A percentile compares a stretch with the other conserved stretches of the same genome.
These are phyloP conservation scores for Porodaedalea pini DNA, from an alignment of 1,284 basidiomycete species.

Conservation along the genomic window DNA sequence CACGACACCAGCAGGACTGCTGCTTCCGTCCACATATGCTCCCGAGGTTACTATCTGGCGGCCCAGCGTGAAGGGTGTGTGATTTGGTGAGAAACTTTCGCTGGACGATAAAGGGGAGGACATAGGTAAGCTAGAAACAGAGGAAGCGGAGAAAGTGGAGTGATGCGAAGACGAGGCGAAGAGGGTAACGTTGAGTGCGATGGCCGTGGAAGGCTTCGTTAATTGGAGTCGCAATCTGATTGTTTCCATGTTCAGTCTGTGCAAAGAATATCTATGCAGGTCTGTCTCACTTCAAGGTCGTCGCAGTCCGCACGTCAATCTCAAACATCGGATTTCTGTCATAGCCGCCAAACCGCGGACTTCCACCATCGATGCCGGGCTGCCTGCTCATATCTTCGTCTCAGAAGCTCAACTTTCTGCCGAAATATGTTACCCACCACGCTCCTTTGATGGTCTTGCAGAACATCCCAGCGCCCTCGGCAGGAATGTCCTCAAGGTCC, in stretches of 20 bases:
- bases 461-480: slow-evolving; percentile 93
- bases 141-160: background rate
- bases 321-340: slow-evolving; percentile 66
- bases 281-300: slow-evolving; percentile 55
- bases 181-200: slow-evolving; percentile 59
- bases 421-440: slow-evolving; percentile 50
- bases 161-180: slow-evolving; percentile 37
- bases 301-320: slow-evolving; percentile 49
- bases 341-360: slow-evolving; percentile 62
- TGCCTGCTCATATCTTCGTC: slow-evolving; percentile 39
- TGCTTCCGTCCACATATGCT: slow-evolving; percentile 59
- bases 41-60: slow-evolving; percentile 66
- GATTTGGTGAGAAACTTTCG: background rate
- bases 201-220: slow-evolving; percentile 38
- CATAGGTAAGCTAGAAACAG: background rate
- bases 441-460: slow-evolving; percentile 57
- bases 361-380: slow-evolving; percentile 53
- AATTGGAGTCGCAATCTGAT: slow-evolving; percentile 66
- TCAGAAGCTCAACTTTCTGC: background rate
- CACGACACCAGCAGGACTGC: slow-evolving; percentile 60
- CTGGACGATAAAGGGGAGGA: slow-evolving; percentile 9
- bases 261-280: background rate
- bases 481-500: slow-evolving; percentile 73
- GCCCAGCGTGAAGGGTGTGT: slow-evolving; percentile 29
- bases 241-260: background rate